A percentile compares a stretch with the other conserved stretches of the same genome.
These are phyloP conservation scores for Astrothelium subdiscretum DNA, from an alignment of 495 filamentous ascomycete genomes.

Conservation along the genomic window DNA sequence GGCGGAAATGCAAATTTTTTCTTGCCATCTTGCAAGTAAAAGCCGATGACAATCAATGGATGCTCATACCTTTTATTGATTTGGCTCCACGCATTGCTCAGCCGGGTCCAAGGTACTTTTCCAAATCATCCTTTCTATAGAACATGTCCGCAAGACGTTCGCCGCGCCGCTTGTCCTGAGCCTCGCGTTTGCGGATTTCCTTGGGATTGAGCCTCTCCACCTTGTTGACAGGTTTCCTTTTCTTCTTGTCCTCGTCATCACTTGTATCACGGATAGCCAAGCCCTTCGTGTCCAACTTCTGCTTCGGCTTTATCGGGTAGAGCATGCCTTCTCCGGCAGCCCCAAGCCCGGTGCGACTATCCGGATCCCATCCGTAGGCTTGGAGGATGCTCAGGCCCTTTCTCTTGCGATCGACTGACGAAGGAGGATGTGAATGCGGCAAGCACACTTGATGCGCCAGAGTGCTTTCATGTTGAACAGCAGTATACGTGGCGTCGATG, in stretches of 20 bases:
- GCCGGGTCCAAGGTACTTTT: constrained; percentile 52
- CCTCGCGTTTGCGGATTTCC: constrained; percentile 48
- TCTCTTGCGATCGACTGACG: constrained; percentile 64
- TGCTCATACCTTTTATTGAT: not conserved
- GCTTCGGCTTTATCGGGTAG: constrained; percentile 59
- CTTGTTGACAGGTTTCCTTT: constrained; percentile 24
- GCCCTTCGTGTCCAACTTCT: constrained; percentile 65
- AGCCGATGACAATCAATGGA: no score
- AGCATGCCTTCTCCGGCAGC: constrained; percentile 57
- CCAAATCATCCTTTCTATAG: constrained; percentile 56
- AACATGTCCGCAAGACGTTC: constrained; percentile 54
- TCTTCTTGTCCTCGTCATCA: constrained; percentile 18
- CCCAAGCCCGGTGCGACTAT: constrained; percentile 63
- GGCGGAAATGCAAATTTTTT: not conserved
- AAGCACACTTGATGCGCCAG: constrained; percentile 76
- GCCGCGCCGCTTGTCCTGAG: constrained; percentile 49
- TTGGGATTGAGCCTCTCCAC: constrained; percentile 56
- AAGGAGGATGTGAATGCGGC: constrained; percentile 72
- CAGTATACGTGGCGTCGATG: constrained; percentile 21
- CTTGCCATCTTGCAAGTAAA: no score
- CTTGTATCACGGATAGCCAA: constrained; percentile 38
- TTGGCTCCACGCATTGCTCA: not conserved
- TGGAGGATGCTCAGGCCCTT: constrained; percentile 66
- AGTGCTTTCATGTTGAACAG: constrained; percentile 50
- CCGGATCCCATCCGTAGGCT: constrained; percentile 79